Percentiles rank a stretch among this genome's conserved stretches.
Conservation (phyloP, 2,329 filamentous ascomycete species). For the Ophiostoma pallidulum region DNA sequence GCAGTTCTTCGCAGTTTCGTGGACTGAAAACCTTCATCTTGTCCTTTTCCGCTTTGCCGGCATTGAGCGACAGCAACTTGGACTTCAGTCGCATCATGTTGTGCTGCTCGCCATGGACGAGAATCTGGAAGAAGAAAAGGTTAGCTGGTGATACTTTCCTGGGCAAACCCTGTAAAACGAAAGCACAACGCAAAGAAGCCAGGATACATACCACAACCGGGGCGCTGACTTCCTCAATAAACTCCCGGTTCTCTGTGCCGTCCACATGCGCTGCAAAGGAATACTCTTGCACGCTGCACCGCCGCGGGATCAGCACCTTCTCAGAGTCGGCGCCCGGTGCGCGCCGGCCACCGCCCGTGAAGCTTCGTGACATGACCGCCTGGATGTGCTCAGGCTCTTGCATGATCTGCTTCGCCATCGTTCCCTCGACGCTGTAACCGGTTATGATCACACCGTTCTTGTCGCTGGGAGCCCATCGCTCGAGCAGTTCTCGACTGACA, state of each 20-base stretch:
- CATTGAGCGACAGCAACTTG: slow-evolving; percentile 85
- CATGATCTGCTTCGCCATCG: slow-evolving; percentile 93
- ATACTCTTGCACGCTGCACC: slow-evolving; percentile 89
- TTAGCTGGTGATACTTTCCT: too few relatives aligned
- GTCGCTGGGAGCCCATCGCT: slow-evolving; percentile 91
- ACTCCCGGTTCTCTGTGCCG: slow-evolving; percentile 88
- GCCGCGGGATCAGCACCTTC: slow-evolving; percentile 80
- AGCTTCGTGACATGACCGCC: slow-evolving; percentile 73
- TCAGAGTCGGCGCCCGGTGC: slow-evolving; percentile 63
- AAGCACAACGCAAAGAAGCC: background rate
- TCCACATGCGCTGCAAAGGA: slow-evolving; percentile 97
- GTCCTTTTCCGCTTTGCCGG: slow-evolving; percentile 63
- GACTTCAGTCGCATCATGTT: slow-evolving; percentile 98
- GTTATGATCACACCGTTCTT: slow-evolving; percentile 99
- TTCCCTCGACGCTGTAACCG: slow-evolving; percentile 95
- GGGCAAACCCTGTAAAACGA: too few relatives aligned
- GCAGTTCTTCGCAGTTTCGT: slow-evolving; percentile 87
- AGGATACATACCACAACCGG: slow-evolving; percentile 72
- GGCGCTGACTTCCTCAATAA: slow-evolving; percentile 87
- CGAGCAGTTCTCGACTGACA: slow-evolving; percentile 82
- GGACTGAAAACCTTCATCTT: slow-evolving; percentile 92
- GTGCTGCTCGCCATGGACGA: slow-evolving; percentile 93
- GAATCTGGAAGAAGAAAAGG: slow-evolving; percentile 57
- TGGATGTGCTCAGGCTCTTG: slow-evolving; percentile 92
- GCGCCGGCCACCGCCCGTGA: slow-evolving; percentile 50